These are phyloP conservation scores for Sporothrix schenckii DNA, from an alignment of 2,329 filamentous ascomycete species.

Conservation along the genomic window DNA sequence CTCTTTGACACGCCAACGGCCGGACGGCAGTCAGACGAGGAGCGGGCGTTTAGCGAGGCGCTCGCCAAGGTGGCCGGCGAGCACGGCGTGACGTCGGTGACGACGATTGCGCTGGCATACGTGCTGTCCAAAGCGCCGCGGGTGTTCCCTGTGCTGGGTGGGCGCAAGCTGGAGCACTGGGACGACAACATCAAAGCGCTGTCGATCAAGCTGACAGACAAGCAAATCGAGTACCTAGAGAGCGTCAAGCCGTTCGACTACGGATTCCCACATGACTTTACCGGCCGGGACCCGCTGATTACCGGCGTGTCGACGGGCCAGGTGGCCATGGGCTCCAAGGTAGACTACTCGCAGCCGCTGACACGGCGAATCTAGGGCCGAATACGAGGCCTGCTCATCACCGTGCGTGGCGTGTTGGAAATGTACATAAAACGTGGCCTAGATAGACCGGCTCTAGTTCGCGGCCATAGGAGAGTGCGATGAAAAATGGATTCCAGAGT, in stretches of 20 bases:
- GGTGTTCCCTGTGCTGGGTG: conserved; percentile 59
- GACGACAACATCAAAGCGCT: conserved; percentile 60
- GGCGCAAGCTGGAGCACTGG: conserved; percentile 56
- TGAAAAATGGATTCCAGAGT: background rate
- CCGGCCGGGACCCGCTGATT: conserved; percentile 41
- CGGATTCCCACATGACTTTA: conserved; percentile 57
- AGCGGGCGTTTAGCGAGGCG: conserved; percentile 56
- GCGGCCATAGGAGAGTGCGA: background rate
- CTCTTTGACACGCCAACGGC: conserved; percentile 32
- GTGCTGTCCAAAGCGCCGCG: conserved; percentile 55
- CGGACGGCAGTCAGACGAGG: conserved; percentile 50
- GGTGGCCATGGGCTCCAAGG: conserved; percentile 4
- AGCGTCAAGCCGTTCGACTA: conserved; percentile 55
- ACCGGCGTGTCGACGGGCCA: conserved; percentile 24
- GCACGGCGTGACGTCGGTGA: conserved; percentile 60
- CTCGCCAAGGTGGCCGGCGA: conserved; percentile 62
- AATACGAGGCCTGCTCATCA: too few relatives aligned
- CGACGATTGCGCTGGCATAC: conserved; percentile 60
- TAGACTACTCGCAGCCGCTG: conserved; percentile 32
- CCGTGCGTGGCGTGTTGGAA: background rate
- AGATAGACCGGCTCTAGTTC: too few relatives aligned
- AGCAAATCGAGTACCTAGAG: conserved; percentile 60
- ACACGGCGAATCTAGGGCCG: conserved; percentile 19
- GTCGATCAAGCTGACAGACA: conserved; percentile 51
- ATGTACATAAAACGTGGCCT: background rate